Conservation (phyloP, 345 rosid species). For the Capsella bursapastoris region DNA sequence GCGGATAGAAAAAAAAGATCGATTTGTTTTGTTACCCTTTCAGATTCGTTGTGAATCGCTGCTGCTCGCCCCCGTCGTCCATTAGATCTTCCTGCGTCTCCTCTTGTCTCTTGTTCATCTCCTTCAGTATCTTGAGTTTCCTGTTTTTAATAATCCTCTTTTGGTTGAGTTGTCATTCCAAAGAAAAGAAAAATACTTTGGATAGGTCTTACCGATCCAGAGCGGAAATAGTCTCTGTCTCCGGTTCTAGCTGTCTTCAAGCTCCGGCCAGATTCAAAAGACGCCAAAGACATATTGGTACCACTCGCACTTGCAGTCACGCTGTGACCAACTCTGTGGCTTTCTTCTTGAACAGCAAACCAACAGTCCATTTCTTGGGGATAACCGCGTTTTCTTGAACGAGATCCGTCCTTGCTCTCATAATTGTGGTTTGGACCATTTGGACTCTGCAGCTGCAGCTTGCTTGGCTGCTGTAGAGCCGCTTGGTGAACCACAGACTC, state of each 20-base stretch:
- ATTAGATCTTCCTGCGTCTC: conserved; percentile 49
- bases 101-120: conserved; percentile 50
- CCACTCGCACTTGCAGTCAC: conserved; percentile 45
- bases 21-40: conserved; percentile 48
- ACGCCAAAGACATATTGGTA: conserved; percentile 48
- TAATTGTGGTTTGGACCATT: conserved; percentile 21
- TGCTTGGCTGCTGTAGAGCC: conserved; percentile 41
- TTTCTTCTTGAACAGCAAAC: conserved; percentile 39
- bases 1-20: background rate
- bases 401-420: conserved; percentile 35
- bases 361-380: conserved; percentile 36
- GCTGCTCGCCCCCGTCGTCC: conserved; percentile 56
- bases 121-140: conserved; percentile 55
- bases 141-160: conserved; percentile 12
- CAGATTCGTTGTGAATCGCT: conserved; percentile 62
- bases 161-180: background rate
- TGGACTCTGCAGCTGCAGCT: conserved; percentile 11
- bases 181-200: background rate
- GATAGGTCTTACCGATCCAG: conserved; percentile 54
- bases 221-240: conserved; percentile 54
- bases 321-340: conserved; percentile 42
- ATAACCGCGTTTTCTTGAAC: conserved; percentile 43
- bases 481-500: conserved; percentile 65
- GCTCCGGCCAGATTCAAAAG: conserved; percentile 53
- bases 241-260: conserved; percentile 52